Conservation (phyloP, 2,329 filamentous ascomycete genomes). For the Trichophyton verrucosum region DNA sequence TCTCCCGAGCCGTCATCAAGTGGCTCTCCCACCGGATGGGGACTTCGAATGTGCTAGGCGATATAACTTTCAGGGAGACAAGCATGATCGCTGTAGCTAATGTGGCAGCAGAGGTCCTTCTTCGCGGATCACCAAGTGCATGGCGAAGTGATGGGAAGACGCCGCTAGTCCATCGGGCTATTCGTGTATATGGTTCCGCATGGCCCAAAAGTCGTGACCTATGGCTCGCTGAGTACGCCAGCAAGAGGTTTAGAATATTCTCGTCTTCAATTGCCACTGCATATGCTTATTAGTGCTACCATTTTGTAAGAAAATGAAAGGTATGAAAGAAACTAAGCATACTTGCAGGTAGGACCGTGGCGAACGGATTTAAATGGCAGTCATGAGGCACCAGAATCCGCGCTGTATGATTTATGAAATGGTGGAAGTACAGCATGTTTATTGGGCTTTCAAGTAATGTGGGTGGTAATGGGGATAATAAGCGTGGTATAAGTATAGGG, state of each 20-base stretch:
- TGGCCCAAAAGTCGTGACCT: conserved; percentile 62
- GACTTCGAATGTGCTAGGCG: conserved; percentile 68
- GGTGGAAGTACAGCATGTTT: conserved; percentile 64
- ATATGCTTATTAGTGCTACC: conserved; percentile 19
- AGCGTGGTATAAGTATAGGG: conserved; percentile 48
- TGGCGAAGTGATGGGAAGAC: conserved; percentile 54
- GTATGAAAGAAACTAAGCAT: conserved; percentile 28
- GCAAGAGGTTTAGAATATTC: conserved; percentile 61
- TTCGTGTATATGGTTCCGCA: conserved; percentile 61
- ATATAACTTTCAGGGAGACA: conserved; percentile 70
- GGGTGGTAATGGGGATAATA: conserved; percentile 44
- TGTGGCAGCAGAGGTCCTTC: conserved; percentile 57
- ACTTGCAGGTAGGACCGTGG: conserved; percentile 50
- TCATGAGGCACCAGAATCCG: conserved; percentile 52
- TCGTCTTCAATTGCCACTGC: conserved; percentile 33
- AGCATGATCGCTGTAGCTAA: conserved; percentile 77
- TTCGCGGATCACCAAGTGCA: conserved; percentile 49
- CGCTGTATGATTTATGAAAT: conserved; percentile 69
- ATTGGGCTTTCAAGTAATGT: conserved; percentile 59
- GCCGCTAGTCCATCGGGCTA: conserved; percentile 67
- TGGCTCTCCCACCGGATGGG: conserved; percentile 70
- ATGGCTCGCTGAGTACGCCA: conserved; percentile 77
- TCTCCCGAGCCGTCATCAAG: conserved; percentile 59
- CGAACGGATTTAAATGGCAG: conserved; percentile 49
- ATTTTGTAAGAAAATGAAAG: not conserved